phyloP scores from a whole-genome alignment of 805 yeast species.

The Clavispora carvajalis region DNA sequence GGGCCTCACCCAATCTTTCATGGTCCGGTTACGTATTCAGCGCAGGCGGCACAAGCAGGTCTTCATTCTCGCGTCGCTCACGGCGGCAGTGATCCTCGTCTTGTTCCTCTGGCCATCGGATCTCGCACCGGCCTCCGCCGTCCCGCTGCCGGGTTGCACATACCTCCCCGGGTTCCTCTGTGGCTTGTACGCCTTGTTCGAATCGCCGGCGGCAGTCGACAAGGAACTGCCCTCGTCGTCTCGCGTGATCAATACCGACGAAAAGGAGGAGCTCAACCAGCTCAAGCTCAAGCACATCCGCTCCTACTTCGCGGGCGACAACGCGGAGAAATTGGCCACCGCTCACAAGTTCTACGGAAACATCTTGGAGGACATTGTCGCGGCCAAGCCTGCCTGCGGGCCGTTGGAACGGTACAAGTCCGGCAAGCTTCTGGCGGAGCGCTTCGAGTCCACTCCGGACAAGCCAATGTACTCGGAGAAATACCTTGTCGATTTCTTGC shows the following conservation, averaged over 20 bases:
- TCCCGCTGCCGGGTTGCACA: constrained; percentile 1
- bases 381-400: constrained; percentile 42
- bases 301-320: constrained; percentile 3
- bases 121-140: neutral
- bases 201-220: neutral
- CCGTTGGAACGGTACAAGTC: constrained; percentile 41
- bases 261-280: neutral
- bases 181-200: neutral
- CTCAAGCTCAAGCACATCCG: constrained; percentile 12
- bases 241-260: neutral
- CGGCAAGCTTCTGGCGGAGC: constrained; percentile 8
- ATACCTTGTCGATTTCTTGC: constrained; percentile 46
- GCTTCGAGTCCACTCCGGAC: constrained; percentile 33
- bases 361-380: constrained; percentile 37
- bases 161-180: constrained; percentile 11
- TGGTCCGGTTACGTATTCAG: constrained; percentile 11
- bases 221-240: neutral
- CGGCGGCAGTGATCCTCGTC: constrained; percentile 5
- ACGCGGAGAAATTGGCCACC: constrained; percentile 11
- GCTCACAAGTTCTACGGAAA: constrained; percentile 40
- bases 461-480: constrained; percentile 44
- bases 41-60: constrained; percentile 11
- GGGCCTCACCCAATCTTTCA: constrained; percentile 7
- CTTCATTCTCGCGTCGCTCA: constrained; percentile 2
- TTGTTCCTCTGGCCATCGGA: constrained; percentile 6